Conservation (phyloP, 2,329 filamentous ascomycete genomes). For the Colletotrichum musae region DNA sequence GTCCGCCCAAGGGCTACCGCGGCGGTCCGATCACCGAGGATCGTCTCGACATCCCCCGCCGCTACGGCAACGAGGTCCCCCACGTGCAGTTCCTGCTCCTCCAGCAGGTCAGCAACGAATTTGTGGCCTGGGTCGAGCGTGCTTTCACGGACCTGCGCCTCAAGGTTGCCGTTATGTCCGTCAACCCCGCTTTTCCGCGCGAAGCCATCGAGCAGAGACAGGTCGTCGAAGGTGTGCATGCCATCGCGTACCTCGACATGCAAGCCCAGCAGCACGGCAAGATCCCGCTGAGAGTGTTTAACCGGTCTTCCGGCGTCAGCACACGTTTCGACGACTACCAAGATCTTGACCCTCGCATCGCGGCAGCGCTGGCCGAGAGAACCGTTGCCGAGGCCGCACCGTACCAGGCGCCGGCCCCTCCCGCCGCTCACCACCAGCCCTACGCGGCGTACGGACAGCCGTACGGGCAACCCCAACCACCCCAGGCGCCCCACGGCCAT, state of each 20-base stretch:
- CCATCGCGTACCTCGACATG: constrained; percentile 83
- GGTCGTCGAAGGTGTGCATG: constrained; percentile 89
- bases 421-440: constrained; percentile 16
- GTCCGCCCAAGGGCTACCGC: constrained; percentile 63
- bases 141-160: constrained; percentile 81
- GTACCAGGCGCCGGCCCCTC: constrained; percentile 43
- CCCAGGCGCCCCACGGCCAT: constrained; percentile 31
- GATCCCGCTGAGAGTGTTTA: constrained; percentile 88
- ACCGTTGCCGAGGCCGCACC: constrained; percentile 66
- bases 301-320: constrained; percentile 79
- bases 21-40: constrained; percentile 67
- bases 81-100: constrained; percentile 91
- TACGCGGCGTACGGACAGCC: constrained; percentile 48
- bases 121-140: constrained; percentile 85
- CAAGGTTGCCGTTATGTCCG: constrained; percentile 82
- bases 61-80: constrained; percentile 82
- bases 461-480: constrained; percentile 50
- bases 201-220: constrained; percentile 85
- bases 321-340: constrained; percentile 91
- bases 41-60: constrained; percentile 79
- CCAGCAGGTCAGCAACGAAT: constrained; percentile 83
- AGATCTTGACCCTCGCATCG: constrained; percentile 82
- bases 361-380: constrained; percentile 84
- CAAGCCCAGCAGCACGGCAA: constrained; percentile 78
- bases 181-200: constrained; percentile 79